A percentile compares a stretch with the other conserved stretches of the same genome.
These are phyloP conservation scores for Penicillium goetzii DNA, from an alignment of 495 filamentous ascomycete species.

Conservation along the genomic window DNA sequence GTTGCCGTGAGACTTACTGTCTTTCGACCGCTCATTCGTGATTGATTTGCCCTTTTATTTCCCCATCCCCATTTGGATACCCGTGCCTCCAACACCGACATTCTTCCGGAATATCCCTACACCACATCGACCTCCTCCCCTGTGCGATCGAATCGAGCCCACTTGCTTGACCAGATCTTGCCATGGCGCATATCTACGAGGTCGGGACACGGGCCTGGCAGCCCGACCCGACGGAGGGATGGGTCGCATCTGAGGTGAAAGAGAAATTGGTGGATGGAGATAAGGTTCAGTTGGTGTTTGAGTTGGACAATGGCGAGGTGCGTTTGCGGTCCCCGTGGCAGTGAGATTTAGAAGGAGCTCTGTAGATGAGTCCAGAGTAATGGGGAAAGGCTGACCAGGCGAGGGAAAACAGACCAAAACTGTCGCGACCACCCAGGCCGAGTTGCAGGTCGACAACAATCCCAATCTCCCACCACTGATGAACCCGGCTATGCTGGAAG, in stretches of 20 bases:
- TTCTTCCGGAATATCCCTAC: conserved; percentile 3
- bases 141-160: conserved; percentile 6
- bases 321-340: conserved; percentile 18
- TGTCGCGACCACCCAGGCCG: conserved; percentile 79
- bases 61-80: conserved; percentile 16
- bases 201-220: conserved; percentile 98
- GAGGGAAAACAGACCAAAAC: conserved; percentile 63
- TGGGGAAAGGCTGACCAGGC: conserved; percentile 26
- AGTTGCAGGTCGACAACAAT: conserved; percentile 75
- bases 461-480: conserved; percentile 82
- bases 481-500: conserved; percentile 98
- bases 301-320: conserved; percentile 93
- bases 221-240: conserved; percentile 92
- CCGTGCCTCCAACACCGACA: conserved; percentile 4
- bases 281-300: conserved; percentile 83
- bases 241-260: conserved; percentile 93
- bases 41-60: conserved; percentile 22
- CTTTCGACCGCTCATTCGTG: conserved; percentile 32
- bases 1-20: conserved; percentile 33
- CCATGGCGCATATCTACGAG: conserved; percentile 93
- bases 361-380: background rate
- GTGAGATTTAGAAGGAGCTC: background rate
- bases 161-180: background rate
- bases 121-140: conserved; percentile 13
- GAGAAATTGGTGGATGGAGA: conserved; percentile 83